Conservation (phyloP, 202 grass and related monocot species). For the Setaria viridis region DNA sequence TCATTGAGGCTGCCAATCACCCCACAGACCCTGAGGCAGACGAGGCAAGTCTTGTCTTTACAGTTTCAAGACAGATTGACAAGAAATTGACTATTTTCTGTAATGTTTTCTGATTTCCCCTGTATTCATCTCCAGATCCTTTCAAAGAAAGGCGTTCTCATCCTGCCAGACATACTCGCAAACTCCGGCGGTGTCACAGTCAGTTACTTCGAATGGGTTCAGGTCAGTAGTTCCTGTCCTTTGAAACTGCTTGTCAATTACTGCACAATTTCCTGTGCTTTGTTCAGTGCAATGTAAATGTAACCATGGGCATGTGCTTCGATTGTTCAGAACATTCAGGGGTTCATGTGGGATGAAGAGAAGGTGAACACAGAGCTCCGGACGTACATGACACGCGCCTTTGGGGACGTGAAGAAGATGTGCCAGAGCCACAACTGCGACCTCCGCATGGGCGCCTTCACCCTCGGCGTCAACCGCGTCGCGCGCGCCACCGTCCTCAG, state of each 20-base stretch:
- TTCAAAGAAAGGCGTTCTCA: conserved; percentile 89
- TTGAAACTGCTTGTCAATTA: not conserved
- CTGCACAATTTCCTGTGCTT: not conserved
- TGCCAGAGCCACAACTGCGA: conserved; percentile 91
- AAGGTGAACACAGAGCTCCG: conserved; percentile 91
- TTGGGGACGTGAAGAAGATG: conserved; percentile 87
- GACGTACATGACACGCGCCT: conserved; percentile 89
- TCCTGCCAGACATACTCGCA: conserved; percentile 92
- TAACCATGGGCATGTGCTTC: not conserved
- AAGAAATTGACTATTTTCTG: not conserved
- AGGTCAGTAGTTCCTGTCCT: conserved; percentile 51
- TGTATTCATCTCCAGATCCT: conserved; percentile 65
- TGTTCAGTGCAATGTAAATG: not conserved
- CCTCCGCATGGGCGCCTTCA: conserved; percentile 99
- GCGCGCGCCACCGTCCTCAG: conserved; percentile 91
- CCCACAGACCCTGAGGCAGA: conserved; percentile 95
- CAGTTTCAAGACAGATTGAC: not conserved
- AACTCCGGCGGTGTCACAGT: conserved; percentile 93
- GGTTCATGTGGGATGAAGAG: conserved; percentile 99
- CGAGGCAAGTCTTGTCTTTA: conserved; percentile 54
- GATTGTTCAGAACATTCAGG: conserved; percentile 87
- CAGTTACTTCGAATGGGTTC: conserved; percentile 99
- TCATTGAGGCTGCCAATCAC: conserved; percentile 99
- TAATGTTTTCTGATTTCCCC: conserved; percentile 3
- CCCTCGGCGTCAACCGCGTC: conserved; percentile 95